Base-by-base conservation (phyloP, 306 rosid genomes). In the Vachellia pachyceras region DNA sequence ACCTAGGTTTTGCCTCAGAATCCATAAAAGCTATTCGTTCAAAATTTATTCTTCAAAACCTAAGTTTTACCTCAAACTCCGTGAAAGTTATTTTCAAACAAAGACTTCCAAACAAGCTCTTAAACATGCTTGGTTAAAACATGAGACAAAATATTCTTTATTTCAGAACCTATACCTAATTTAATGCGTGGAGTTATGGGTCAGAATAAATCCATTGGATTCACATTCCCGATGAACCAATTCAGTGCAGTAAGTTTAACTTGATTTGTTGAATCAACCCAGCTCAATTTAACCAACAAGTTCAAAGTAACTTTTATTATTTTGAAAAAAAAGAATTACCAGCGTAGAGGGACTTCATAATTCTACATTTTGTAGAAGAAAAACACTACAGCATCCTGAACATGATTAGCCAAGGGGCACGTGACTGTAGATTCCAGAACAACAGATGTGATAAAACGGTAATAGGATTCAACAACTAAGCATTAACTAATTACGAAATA, bases 281-380 rank as follows among this genome's bases (percentile, higher is more conserved):
- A 25, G 63, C 76, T 25, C 22, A 72, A 72, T 72, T 47, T 15
- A 72, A 20, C 44, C 55, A 29, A 25, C 55, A 44, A 70, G 73
- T 22, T 42, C 35, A 69, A 20, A 42, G 37, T 22, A 69, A 69
- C 29, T 42, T 11, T 20, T 2, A n/a, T 69, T 10, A 69, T 22
- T 41, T 69, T 69, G 6, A 47, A 44, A 36, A 45, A n/a, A 25
- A 71, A 23, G 40, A 25, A n/a, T 22, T 23, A 44, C 6, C 17
- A 11, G 25, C 5, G 17, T 44, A 20, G 14, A 20, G n/a, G 33
- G 49, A 44, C 54, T 69, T 42, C 39, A 42, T 10, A 23, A 42
- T 42, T 22, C 74, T 20, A 44, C 17, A 22, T 44, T 69, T 69
- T 69, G 8, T 2, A 42, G 36, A 41, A 5, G 45, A 11, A 42